These are phyloP conservation scores for Phytopythium ostracodes DNA, from an alignment of 352 stramenopile species.

Conservation along the genomic window DNA sequence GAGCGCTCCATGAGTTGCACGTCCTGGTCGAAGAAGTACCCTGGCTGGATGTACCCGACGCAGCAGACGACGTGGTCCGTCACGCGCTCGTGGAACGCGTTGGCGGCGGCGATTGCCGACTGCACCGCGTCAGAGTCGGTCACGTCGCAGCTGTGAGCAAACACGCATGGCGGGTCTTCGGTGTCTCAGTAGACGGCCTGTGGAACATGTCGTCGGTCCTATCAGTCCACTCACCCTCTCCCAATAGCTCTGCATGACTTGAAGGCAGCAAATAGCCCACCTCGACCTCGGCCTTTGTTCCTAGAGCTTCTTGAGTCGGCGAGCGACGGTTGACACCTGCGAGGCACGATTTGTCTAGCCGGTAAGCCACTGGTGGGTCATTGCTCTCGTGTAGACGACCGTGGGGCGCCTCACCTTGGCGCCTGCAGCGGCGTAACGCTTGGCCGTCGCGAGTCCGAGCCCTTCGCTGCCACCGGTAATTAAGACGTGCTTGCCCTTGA, in stretches of 20 bases:
- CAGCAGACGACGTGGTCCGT: conserved; percentile 51
- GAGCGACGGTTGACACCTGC: conserved; percentile 36
- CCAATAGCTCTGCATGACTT: too few relatives aligned
- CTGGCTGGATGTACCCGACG: conserved; percentile 32
- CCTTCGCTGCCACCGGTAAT: conserved; percentile 34
- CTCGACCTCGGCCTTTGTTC: conserved; percentile 32
- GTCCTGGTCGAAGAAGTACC: conserved; percentile 55
- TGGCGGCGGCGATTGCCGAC: conserved; percentile 32
- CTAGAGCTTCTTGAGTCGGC: conserved; percentile 25
- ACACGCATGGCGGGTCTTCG: conserved; percentile 20
- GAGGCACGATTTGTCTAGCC: background rate
- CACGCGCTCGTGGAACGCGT: conserved; percentile 32
- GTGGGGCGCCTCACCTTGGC: conserved; percentile 25
- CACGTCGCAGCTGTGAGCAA: conserved; percentile 43
- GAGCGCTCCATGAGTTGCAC: conserved; percentile 25
- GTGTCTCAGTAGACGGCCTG: too few relatives aligned
- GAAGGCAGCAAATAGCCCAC: too few relatives aligned
- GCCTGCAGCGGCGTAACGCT: conserved; percentile 35
- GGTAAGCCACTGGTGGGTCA: too few relatives aligned
- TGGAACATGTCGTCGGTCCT: conserved; percentile 6
- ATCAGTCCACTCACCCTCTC: background rate
- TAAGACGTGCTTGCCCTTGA: conserved; percentile 8
- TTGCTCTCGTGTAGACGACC: too few relatives aligned
- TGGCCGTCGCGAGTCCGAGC: conserved; percentile 38
- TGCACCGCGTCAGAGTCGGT: conserved; percentile 31